These are phyloP conservation scores for Inonotus obliquus DNA, from an alignment of 1,284 basidiomycete genomes.

Conservation along the genomic window DNA sequence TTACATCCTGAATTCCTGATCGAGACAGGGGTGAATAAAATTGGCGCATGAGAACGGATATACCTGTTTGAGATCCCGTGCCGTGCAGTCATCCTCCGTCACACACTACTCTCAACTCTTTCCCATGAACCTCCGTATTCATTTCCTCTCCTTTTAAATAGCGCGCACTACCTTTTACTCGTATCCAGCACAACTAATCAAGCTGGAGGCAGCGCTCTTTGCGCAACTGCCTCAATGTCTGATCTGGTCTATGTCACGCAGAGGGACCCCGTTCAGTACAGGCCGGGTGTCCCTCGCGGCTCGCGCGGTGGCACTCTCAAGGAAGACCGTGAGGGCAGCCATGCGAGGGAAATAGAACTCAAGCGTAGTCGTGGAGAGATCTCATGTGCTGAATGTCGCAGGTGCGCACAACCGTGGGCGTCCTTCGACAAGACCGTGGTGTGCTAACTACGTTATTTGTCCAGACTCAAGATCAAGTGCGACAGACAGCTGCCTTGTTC, in stretches of 20 bases:
- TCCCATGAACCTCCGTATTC: conserved; percentile 5
- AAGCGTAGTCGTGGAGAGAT: conserved; percentile 18
- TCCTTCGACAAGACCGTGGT: background rate
- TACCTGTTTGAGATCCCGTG: background rate
- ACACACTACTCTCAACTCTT: background rate
- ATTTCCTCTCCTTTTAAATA: background rate
- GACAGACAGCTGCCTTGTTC: conserved; percentile 20
- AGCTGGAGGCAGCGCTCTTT: background rate
- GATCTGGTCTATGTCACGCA: conserved; percentile 9
- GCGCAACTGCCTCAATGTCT: background rate
- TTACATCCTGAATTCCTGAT: background rate
- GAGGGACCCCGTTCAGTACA: conserved; percentile 8
- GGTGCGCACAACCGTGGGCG: conserved; percentile 11
- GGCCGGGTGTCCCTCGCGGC: conserved; percentile 3
- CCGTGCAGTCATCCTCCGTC: background rate
- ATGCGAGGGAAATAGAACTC: conserved; percentile 17
- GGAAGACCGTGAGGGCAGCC: conserved; percentile 18
- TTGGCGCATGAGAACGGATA: background rate
- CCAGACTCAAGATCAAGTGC: conserved; percentile 20
- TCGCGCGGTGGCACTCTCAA: conserved; percentile 2
- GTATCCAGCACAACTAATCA: background rate
- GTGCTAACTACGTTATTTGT: background rate
- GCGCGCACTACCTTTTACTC: background rate
- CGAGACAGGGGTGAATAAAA: background rate
- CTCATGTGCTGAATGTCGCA: conserved; percentile 19